phyloP scores from a whole-genome alignment of 148 eudicot genomes.

The Nepenthes mirabilis region DNA sequence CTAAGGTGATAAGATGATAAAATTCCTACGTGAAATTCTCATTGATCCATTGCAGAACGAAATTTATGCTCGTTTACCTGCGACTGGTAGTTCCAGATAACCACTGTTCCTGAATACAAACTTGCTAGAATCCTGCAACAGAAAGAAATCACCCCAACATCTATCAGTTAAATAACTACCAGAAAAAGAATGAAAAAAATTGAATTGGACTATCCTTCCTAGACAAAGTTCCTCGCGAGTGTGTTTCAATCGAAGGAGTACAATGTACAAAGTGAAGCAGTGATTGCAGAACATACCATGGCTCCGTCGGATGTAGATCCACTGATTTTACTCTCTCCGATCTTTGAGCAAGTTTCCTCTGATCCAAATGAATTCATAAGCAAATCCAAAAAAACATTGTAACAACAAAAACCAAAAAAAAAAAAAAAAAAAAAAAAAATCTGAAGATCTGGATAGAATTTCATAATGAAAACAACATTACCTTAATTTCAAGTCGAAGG shows the following conservation, averaged over 20 bases:
- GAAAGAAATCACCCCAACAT: not conserved
- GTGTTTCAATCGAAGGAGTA: not conserved
- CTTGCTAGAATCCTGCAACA: conserved; percentile 68
- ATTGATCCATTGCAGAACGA: not conserved
- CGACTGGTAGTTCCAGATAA: conserved; percentile 79
- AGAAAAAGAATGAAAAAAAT: not conserved
- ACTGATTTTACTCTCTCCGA: conserved; percentile 14
- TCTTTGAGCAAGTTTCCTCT: conserved; percentile 17
- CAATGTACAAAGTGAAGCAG: not conserved
- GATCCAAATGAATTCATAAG: conserved; percentile 3
- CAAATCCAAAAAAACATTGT: not conserved
- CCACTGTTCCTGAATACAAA: conserved; percentile 71
- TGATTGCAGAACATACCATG: conserved; percentile 3
- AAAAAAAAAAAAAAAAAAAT: no score
- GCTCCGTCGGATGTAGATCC: conserved; percentile 14
- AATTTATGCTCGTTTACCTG: conserved; percentile 34
- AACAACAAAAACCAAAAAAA: not conserved
- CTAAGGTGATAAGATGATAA: not conserved
- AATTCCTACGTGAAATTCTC: not conserved
- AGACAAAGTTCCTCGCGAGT: not conserved
- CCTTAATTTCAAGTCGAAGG: conserved; percentile 15
- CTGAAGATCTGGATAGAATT: not conserved
- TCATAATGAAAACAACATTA: not conserved
- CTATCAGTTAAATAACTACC: no score
- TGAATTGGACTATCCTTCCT: not conserved